These are phyloP conservation scores for Ceratocystis colombiana DNA, from an alignment of 2,329 filamentous ascomycete genomes.

Conservation along the genomic window DNA sequence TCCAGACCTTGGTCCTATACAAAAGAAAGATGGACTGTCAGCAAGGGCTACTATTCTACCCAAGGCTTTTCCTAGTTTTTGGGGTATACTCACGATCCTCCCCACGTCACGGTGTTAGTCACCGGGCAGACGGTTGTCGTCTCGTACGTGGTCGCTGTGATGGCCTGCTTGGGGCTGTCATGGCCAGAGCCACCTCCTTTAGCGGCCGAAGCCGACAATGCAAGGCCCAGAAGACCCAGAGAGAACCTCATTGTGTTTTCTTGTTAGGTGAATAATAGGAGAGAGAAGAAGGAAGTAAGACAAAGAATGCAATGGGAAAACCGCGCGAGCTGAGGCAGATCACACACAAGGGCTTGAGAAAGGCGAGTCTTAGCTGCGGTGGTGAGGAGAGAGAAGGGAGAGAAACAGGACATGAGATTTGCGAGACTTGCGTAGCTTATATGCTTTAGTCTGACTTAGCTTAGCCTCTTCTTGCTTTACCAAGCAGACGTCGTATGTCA, in stretches of 20 bases:
- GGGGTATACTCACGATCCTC: constrained; percentile 24
- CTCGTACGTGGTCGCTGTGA: constrained; percentile 13
- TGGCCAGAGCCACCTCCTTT: not conserved
- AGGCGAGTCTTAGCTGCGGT: constrained; percentile 14
- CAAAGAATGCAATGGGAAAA: not conserved
- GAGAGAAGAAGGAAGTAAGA: not conserved
- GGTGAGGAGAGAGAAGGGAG: constrained; percentile 6
- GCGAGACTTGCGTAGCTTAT: not conserved
- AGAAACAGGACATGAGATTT: not conserved
- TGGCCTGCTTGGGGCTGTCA: not conserved
- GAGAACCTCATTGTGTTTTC: constrained; percentile 8
- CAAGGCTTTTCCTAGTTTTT: not conserved
- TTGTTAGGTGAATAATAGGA: not conserved
- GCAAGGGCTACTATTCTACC: not conserved
- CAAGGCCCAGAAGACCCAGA: constrained; percentile 16
- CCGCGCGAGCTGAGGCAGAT: not conserved
- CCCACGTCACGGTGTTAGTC: constrained; percentile 29
- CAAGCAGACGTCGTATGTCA: not conserved
- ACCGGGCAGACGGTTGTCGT: constrained; percentile 25
- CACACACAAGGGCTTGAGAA: constrained; percentile 3
- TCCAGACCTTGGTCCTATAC: constrained; percentile 15
- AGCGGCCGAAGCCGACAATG: constrained; percentile 7
- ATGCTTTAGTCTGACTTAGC: not conserved
- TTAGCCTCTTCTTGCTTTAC: too few species aligned
- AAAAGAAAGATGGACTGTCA: not conserved